Evolutionary conservation across 2,329 filamentous ascomycete species (phyloP), one percentile per base, ranked within the genome.

Genomic region (Alternaria sp.): DNA sequence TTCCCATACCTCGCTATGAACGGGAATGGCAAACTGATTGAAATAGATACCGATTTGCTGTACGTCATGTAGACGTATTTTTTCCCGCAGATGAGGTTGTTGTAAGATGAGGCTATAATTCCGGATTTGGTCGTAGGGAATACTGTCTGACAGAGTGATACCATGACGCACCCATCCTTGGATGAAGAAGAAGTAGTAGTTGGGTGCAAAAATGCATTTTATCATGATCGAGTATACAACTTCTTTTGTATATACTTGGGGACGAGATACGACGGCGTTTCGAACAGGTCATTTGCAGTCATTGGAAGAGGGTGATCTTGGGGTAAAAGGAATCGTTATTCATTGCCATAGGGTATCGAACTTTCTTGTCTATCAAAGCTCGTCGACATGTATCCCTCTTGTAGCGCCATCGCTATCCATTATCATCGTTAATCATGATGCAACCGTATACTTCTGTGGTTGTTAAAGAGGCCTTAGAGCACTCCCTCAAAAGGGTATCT

Each of bases 11-110:
- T 24, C 38, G 14, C 8, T 51, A 6, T 18, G 14, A n/a, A 28
- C 38, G 18, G 6, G 32, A 34, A 44, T 12, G 11, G 11, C 43
- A 48, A 53, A 18, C 57, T 59, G 16, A 55, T 16, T 7, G 14
- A 24, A 47, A 16, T 42, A 64, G 59, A 67, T 53, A 62, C 68
- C 63, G 51, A 71, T 57, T 43, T 61, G 28, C 46, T 68, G 49
- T 69, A 66, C 57, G 62, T 67, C 39, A 69, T 65, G 65, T 59
- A 62, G 32, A 55, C 22, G 22, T 22, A 5, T 26, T 5, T 22
- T 22, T 11, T 16, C 7, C 7, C 28, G 16, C 7, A 44, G 16
- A 26, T 20, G 30, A 51, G 26, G 16, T 47, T 42, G 22, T 18
- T 54, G 36, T 30, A 32, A 48, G 16, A 41, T 14, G 41, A 11